A percentile compares a stretch with the other conserved stretches of the same genome.
Evolutionary conservation across 768 basidiomycete species (phyloP).

Genomic region (Clavulina sp.): DNA sequence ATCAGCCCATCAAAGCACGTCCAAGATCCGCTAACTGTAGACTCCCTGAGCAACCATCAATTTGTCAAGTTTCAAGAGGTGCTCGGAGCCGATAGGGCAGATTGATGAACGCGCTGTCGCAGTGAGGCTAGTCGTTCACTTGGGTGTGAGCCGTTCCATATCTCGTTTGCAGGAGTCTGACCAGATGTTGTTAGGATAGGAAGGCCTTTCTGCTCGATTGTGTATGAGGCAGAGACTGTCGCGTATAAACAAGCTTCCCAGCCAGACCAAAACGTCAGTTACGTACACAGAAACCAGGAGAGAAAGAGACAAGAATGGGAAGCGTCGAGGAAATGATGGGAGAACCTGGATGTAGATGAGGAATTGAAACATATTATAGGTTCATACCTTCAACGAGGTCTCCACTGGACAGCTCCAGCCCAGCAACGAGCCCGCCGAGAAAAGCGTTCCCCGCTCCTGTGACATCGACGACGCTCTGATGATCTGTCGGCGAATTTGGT

Average conservation of each 20-base stretch:
- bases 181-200: slow-evolving; percentile 29
- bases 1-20: no score
- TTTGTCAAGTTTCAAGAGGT: no score
- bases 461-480: slow-evolving; percentile 71
- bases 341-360: slow-evolving; percentile 10
- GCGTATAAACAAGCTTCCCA: slow-evolving; percentile 62
- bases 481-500: no score
- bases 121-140: slow-evolving; percentile 9
- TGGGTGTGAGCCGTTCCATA: slow-evolving; percentile 63
- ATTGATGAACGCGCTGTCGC: no score
- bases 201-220: slow-evolving; percentile 66
- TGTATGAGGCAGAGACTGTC: slow-evolving; percentile 64
- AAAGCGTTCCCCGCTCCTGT: slow-evolving; percentile 91
- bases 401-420: slow-evolving; percentile 34
- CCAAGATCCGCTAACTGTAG: no score
- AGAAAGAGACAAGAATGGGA: neutral
- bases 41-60: no score
- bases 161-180: slow-evolving; percentile 14
- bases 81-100: no score
- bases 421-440: slow-evolving; percentile 68
- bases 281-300: slow-evolving; percentile 8
- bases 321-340: neutral
- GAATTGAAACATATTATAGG: slow-evolving; percentile 1
- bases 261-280: no score
- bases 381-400: slow-evolving; percentile 49